Conservation (phyloP, 2,329 filamentous ascomycete species). For the Colletotrichum eleusines region DNA sequence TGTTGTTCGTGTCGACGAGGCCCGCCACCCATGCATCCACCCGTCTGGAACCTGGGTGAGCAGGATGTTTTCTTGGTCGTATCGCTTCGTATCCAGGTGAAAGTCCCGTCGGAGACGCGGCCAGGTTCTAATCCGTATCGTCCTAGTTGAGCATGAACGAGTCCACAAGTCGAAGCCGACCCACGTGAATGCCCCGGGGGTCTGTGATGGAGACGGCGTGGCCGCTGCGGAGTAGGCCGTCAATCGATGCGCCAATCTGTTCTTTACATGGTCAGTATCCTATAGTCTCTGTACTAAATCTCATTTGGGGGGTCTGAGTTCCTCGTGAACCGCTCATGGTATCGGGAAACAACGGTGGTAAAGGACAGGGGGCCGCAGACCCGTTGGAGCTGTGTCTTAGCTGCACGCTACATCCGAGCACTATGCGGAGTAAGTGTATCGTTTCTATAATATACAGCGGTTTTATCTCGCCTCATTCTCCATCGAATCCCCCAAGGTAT, state of each 20-base stretch:
- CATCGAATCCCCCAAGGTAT: too few relatives aligned
- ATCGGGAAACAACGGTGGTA: background rate
- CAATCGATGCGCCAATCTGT: background rate
- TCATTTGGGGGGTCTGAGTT: background rate
- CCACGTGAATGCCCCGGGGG: background rate
- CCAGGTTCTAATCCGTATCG: background rate
- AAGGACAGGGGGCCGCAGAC: background rate
- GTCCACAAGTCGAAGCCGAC: background rate
- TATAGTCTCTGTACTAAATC: background rate
- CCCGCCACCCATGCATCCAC: background rate
- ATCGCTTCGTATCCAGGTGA: background rate
- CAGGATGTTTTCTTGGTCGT: background rate
- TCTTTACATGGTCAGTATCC: background rate
- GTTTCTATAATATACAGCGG: too few relatives aligned
- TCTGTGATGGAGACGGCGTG: background rate
- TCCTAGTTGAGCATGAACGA: background rate
- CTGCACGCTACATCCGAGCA: too few relatives aligned
- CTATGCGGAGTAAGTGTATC: too few relatives aligned
- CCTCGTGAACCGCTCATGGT: background rate
- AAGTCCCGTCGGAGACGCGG: background rate
- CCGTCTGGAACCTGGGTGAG: background rate
- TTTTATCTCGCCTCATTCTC: too few relatives aligned
- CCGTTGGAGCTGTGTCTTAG: too few relatives aligned
- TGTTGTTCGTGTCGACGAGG: background rate
- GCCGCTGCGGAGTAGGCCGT: background rate